phyloP scores from a whole-genome alignment of 2,329 filamentous ascomycete genomes.

The Fusarium tanahbumbuense region DNA sequence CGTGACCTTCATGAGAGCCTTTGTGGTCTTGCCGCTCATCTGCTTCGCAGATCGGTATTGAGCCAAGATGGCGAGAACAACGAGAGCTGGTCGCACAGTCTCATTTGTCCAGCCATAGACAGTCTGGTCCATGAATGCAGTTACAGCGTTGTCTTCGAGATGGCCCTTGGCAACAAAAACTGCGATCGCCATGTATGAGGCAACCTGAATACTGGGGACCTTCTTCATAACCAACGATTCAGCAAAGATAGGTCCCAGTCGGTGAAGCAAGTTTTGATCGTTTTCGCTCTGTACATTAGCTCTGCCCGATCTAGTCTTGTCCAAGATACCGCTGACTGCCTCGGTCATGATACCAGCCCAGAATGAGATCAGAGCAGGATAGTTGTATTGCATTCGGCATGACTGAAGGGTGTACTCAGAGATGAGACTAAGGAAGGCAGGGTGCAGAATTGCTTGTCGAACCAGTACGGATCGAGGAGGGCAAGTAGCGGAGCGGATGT shows the following conservation, averaged over 20 bases:
- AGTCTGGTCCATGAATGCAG: slow-evolving; percentile 90
- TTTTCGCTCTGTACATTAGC: slow-evolving; percentile 81
- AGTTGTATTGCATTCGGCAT: slow-evolving; percentile 77
- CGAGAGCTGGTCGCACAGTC: slow-evolving; percentile 77
- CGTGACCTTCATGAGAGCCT: slow-evolving; percentile 72
- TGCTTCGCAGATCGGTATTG: slow-evolving; percentile 79
- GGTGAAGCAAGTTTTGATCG: slow-evolving; percentile 79
- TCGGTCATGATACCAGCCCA: slow-evolving; percentile 93
- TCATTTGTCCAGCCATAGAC: slow-evolving; percentile 80
- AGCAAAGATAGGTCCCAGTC: slow-evolving; percentile 76
- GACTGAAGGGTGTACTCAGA: slow-evolving; percentile 83
- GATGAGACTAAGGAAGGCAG: slow-evolving; percentile 78
- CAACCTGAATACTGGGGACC: slow-evolving; percentile 82
- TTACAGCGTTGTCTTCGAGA: slow-evolving; percentile 82
- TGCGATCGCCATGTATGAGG: slow-evolving; percentile 90
- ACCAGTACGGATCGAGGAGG: slow-evolving; percentile 86
- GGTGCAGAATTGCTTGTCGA: slow-evolving; percentile 83
- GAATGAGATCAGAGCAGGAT: slow-evolving; percentile 83
- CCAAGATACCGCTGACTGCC: slow-evolving; percentile 83
- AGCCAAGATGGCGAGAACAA: slow-evolving; percentile 83
- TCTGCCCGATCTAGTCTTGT: slow-evolving; percentile 80
- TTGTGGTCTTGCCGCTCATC: slow-evolving; percentile 77
- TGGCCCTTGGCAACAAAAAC: slow-evolving; percentile 86
- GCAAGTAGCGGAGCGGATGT: slow-evolving; percentile 79
- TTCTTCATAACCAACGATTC: slow-evolving; percentile 81